Percentiles rank a stretch among this genome's conserved stretches.
phyloP scores from a whole-genome alignment of 2,329 filamentous ascomycete species.

The Calonectria multiphialidica region DNA sequence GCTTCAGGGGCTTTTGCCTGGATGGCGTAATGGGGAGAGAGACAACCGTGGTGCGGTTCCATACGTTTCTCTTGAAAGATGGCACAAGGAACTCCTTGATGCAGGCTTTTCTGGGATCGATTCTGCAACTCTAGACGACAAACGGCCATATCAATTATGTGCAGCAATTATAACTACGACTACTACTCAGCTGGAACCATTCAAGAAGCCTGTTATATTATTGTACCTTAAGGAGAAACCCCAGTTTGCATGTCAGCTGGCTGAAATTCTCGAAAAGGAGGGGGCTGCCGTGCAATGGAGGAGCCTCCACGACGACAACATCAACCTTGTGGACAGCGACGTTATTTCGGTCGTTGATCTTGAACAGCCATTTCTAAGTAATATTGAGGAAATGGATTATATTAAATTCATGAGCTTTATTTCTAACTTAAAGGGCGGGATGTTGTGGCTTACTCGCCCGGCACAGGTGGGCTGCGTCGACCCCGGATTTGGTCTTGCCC shows the following conservation, averaged over 20 bases:
- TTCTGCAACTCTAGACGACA: not conserved
- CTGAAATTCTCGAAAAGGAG: too few relatives aligned
- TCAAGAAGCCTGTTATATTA: not conserved
- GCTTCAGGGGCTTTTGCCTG: conserved; percentile 17
- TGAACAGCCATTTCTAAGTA: not conserved
- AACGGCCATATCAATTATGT: not conserved
- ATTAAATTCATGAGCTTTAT: not conserved
- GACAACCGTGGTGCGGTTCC: conserved; percentile 44
- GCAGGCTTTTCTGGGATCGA: conserved; percentile 37
- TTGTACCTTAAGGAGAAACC: not conserved
- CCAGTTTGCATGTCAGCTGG: not conserved
- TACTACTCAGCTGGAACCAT: too few relatives aligned
- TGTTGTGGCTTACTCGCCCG: not conserved
- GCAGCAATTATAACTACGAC: not conserved
- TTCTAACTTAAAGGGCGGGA: not conserved
- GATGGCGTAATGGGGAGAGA: conserved; percentile 50
- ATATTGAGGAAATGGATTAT: not conserved
- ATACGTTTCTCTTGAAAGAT: conserved; percentile 37
- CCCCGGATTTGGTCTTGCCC: not conserved
- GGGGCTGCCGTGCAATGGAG: not conserved
- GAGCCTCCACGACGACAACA: not conserved
- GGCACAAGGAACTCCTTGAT: conserved; percentile 42
- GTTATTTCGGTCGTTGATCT: not conserved
- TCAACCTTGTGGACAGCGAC: not conserved
- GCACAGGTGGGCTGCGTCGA: not conserved